Base-by-base conservation (phyloP, 1,284 basidiomycete species). In the Cutaneotrichosporon cutaneum region DNA sequence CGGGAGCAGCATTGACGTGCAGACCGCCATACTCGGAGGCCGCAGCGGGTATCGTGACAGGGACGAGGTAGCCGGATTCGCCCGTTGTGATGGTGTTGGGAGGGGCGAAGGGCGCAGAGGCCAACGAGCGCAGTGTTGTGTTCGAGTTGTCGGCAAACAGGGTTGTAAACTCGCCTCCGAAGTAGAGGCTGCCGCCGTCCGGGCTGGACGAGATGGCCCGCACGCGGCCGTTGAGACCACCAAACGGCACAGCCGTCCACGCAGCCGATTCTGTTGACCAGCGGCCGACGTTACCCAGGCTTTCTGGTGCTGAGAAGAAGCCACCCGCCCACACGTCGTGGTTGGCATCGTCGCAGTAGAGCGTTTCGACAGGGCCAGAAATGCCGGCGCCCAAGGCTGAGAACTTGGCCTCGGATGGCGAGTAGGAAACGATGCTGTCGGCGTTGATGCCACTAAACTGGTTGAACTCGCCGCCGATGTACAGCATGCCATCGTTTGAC, bases 11-110 rank as follows among this genome's bases (percentile, higher is more conserved):
- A 56, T 84, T 81, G 53, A 94, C 82, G 58, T 88, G 81, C 30
- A 75, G 66, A 24, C 69, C 65, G 33, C 61, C 67, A 27, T 65
- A 57, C 11, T 70, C 61, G 42, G 88, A 85, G 47, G 77, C 76
- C 5, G 75, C 67, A 47, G 82, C 81, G 60, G 85, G 79, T 33
- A 96, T 81, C 18, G 92, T 87, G 47, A 95, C 83, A 11, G 94
- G 94, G 24, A 94, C 90, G 56, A 96, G 88, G 18, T 92, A 95
- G 1, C 90, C 91, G 5, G 94, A 90, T 72, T 90, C 92, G 0
- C 90, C 89, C 0, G 90, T 88, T 26, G 91, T 89, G 33, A 89
- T 88, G 6, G 86, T 76, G 62, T 74, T 72, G n/a, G 60, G 48
- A 3, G 77, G 76, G 1, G 77, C 76, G 13, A 72, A 71, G 2